Evolutionary conservation across 306 rosid genomes (phyloP).

Genomic region (Canavalia ensiformis): DNA sequence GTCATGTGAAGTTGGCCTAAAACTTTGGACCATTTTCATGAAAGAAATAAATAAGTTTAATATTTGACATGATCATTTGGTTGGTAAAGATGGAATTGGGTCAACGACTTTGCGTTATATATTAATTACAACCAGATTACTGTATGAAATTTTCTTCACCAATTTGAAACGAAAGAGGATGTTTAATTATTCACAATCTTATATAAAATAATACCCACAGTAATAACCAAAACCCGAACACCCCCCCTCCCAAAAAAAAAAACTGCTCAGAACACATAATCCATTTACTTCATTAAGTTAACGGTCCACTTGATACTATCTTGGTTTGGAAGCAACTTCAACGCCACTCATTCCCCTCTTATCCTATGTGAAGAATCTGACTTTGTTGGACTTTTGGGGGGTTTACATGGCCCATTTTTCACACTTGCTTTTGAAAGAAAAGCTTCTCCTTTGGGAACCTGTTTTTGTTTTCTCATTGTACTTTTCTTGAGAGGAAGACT

Average conservation of each 20-base stretch:
- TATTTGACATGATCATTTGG: conserved; percentile 42
- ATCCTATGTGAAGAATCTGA: conserved; percentile 50
- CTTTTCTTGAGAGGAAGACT: conserved; percentile 38
- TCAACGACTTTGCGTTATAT: conserved; percentile 52
- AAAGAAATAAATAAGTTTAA: conserved; percentile 35
- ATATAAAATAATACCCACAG: not conserved
- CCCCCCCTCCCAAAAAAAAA: not conserved
- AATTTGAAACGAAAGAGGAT: not conserved
- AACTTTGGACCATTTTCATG: conserved; percentile 50
- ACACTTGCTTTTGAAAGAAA: conserved; percentile 49
- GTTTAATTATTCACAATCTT: not conserved
- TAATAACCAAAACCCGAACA: conserved; percentile 12
- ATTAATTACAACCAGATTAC: conserved; percentile 18
- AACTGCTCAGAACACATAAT: conserved; percentile 8
- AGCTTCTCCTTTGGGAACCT: conserved; percentile 9
- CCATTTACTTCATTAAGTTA: conserved; percentile 41
- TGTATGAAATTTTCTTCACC: not conserved
- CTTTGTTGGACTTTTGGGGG: conserved; percentile 45
- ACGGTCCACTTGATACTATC: conserved; percentile 49
- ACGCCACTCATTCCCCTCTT: conserved; percentile 51
- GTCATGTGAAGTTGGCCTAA: conserved; percentile 62
- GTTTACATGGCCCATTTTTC: conserved; percentile 52
- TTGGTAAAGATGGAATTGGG: conserved; percentile 44
- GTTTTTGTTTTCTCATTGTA: conserved; percentile 30
- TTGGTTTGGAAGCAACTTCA: conserved; percentile 61